Conservation (phyloP, 768 basidiomycete species). For the Podaxis pistillaris region DNA sequence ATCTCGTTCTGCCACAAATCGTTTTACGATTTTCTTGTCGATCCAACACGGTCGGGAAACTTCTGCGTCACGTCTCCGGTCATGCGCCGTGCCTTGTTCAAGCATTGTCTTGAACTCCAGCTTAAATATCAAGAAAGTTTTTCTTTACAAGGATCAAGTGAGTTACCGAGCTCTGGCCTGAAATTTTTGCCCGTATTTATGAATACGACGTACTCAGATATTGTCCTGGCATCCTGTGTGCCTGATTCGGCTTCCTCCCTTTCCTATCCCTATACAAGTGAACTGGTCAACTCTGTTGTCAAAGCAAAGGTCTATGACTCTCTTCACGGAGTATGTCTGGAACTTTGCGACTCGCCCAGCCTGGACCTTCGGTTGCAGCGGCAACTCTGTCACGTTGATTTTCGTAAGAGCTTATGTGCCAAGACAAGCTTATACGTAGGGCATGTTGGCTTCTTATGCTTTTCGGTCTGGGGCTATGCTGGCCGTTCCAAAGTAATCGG, state of each 20-base stretch:
- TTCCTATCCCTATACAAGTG: not conserved
- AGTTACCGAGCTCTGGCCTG: not conserved
- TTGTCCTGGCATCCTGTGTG: not conserved
- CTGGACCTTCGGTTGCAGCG: too few relatives aligned
- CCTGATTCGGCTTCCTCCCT: not conserved
- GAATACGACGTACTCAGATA: not conserved
- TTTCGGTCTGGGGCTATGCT: not conserved
- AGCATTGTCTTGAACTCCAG: not conserved
- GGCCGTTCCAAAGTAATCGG: not conserved
- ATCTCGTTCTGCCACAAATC: conserved; percentile 7
- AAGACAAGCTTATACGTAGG: not conserved
- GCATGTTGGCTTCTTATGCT: not conserved
- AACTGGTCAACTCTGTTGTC: not conserved
- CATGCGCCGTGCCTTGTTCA: not conserved
- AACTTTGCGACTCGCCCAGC: not conserved
- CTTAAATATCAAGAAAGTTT: not conserved
- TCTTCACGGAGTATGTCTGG: not conserved
- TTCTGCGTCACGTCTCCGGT: not conserved
- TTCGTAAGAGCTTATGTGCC: not conserved
- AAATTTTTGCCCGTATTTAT: not conserved
- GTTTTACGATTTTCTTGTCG: not conserved
- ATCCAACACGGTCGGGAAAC: not conserved
- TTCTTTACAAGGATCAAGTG: not conserved
- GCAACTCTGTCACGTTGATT: not conserved
- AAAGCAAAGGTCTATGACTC: not conserved